Base-by-base conservation (phyloP, 2,329 filamentous ascomycete species). In the Penicillium thymicola region DNA sequence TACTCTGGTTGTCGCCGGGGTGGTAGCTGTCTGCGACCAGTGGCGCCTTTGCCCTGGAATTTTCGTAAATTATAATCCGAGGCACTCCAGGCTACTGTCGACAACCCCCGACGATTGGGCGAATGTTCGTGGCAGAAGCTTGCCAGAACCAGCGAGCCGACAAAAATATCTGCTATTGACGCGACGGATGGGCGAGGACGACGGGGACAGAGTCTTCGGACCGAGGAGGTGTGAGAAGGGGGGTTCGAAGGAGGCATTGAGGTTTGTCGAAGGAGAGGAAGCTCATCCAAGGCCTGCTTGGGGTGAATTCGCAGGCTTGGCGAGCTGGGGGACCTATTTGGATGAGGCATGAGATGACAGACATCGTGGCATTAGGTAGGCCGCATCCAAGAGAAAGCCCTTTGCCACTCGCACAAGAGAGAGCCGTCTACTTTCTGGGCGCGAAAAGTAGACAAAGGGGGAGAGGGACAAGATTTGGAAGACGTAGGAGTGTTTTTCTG, bases 321-420 rank as follows among this genome's bases (percentile, higher is more conserved):
- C 68, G 76, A 78, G 78, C 79, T 77, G 71, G 80, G 76, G 74
- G 80, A 77, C 75, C 76, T 77, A 76, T 78, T 79, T 77, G 81
- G 72, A 76, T 80, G 76, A 82, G 82, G 84, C 85, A 88, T 87
- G 83, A 82, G 82, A 81, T 70, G 76, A 72, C 77, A 77, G 75
- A 80, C 85, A 87, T 87, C 66, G 78, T 85, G 82, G 76, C 74
- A 75, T 73, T 63, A 59, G 65, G 58, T 70, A 63, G 72, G 61
- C 67, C 65, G 72, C 72, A 59, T 71, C 69, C 64, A 59, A 58
- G 43, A 59, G 51, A 60, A 48, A 48, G 54, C 59, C 58, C 57
- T 56, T 59, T 65, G 61, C 64, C 59, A 60, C 54, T 62, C 55
- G 58, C 53, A 49, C 49, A 46, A 52, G 41, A 52, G 30, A 50